Base-by-base conservation (phyloP, 192 early-diverging fungal species). In the Linderina pennispora region DNA sequence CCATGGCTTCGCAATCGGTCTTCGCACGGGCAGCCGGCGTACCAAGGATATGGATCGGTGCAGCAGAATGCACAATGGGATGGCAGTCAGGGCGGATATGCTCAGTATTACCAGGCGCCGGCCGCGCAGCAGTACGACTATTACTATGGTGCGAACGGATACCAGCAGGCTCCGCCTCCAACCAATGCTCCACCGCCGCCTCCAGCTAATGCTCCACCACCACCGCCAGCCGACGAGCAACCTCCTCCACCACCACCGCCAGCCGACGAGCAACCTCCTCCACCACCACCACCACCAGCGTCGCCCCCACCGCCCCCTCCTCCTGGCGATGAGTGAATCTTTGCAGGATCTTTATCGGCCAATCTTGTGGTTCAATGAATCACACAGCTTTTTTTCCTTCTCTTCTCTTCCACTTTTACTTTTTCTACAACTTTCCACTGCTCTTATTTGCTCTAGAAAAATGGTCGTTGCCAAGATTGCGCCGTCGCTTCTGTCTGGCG, bases 401-500 rank as follows among this genome's bases (percentile, higher is more conserved):
- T 24, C 4, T 1, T 25, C 28, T 46, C 28, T n/a, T 53, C 40
- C n/a, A 49, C 22, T n/a, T 22, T 17, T 11, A 3, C 3, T 19
- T 38, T 20, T 36, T 36, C 7, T 40, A 40, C 21, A 20, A 37
- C 21, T 16, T 38, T n/a, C n/a, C n/a, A n/a, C n/a, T n/a, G n/a
- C n/a, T n/a, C n/a, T n/a, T n/a, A n/a, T n/a, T n/a, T n/a, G n/a
- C n/a, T n/a, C n/a, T n/a, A n/a, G n/a, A n/a, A n/a, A 43, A 35
- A 86, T 88, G 84, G 81, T 82, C 42, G 55, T 56, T 18, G 81
- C 88, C 39, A 92, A 87, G 49, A 97, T 93, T 61, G 81, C 88
- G 10, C 94, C 94, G 21, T 95, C 92, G 5, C 72, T 98, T 65
- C 84, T 95, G 18, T 89, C 90, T 19, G 74, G 81, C 55, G 92